Evolutionary conservation across 2,329 filamentous ascomycete species (phyloP), one percentile per base, ranked within the genome.

Genomic region (Curvularia hawaiiensis): DNA sequence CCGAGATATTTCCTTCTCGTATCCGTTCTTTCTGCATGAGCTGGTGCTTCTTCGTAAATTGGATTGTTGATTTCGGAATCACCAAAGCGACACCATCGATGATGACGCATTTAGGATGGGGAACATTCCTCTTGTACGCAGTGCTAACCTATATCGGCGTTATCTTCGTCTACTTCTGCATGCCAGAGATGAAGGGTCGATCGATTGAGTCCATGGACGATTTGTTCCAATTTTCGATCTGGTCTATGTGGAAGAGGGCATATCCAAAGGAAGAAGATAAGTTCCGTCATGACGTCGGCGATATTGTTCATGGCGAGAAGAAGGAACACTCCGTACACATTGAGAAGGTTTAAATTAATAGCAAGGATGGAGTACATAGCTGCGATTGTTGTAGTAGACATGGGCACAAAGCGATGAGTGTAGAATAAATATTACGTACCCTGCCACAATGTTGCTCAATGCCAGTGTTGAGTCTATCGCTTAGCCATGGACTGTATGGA

Each of bases 161-260:
- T 33, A 18, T 33, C 8, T 46, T 33, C 12, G 26, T 46, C 44
- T 46, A 20, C 10, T 46, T 46, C 44, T 20, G 26, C 14, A 46
- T 46, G 26, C 44, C 44, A n/a, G 44, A 46, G 44, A 46, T 33
- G 44, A 46, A 46, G n/a, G 44, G 44, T 46, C 26, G 26, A 6
- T 46, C 44, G 1, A 30, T 46, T 33, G 44, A 46, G 44, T 31
- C 26, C 6, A 46, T 46, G 44, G 44, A 46, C 9, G 44, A 46
- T 8, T 46, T 46, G 44, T 46, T 46, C 44, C 26, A 33, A 20
- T 30, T 20, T 46, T 18, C 26, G 26, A 30, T 33, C 26, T 46
- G 26, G 44, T 46, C 28, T 7, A 46, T 33, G 44, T 30, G 44
- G 44, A 33, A 20, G 26, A 33, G 28, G 28, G 41, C 41, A 44